phyloP scores from a whole-genome alignment of 2,329 filamentous ascomycete genomes.

The Fusarium lateritium region DNA sequence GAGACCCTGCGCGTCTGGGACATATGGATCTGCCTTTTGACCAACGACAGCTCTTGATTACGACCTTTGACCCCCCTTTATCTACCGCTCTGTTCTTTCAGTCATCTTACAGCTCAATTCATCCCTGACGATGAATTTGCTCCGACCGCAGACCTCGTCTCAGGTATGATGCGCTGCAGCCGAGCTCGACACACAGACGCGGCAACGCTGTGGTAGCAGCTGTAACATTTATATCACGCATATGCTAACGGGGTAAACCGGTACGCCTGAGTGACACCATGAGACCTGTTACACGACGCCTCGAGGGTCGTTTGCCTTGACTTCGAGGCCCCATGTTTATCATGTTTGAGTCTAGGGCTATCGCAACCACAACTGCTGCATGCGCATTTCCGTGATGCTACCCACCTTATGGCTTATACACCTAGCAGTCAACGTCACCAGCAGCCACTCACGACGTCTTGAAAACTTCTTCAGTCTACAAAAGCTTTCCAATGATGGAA shows the following conservation, averaged over 20 bases:
- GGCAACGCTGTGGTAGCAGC: constrained; percentile 25
- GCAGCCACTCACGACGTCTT: background rate
- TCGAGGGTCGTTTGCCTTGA: background rate
- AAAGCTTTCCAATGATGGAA: too few relatives aligned
- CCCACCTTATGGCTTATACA: background rate
- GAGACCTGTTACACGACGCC: constrained; percentile 7
- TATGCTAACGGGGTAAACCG: background rate
- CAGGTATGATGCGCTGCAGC: constrained; percentile 12
- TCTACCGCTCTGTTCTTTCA: constrained; percentile 8
- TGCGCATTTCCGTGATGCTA: constrained; percentile 5
- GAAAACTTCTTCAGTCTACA: too few relatives aligned
- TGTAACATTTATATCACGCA: constrained; percentile 21
- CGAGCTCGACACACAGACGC: constrained; percentile 22
- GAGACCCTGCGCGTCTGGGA: constrained; percentile 27
- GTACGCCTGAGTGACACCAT: constrained; percentile 12
- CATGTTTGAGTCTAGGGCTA: background rate
- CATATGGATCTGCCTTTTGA: constrained; percentile 25
- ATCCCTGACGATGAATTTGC: constrained; percentile 10
- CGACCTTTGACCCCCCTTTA: constrained; percentile 16
- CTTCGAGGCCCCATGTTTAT: background rate
- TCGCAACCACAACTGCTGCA: background rate
- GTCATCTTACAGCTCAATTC: background rate
- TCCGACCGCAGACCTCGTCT: constrained; percentile 9
- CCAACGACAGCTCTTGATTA: constrained; percentile 38
- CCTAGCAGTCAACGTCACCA: background rate